Base-by-base conservation (phyloP, 805 yeast genomes). In the Saturnispora galanensis region DNA sequence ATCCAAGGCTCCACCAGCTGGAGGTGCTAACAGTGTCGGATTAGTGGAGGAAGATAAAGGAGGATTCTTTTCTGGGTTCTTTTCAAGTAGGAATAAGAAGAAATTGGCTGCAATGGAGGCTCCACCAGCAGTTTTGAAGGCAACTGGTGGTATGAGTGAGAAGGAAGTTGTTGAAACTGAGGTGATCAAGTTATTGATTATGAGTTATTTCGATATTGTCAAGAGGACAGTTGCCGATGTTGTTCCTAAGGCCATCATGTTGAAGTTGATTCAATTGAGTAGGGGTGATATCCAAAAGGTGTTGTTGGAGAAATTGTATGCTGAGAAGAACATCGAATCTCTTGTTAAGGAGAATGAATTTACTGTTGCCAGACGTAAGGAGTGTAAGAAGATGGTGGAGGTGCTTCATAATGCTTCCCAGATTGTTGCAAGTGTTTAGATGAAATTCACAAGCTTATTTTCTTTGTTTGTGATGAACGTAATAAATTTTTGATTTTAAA, bases 121-220 rank as follows among this genome's bases (percentile, higher is more conserved):
- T 3, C 98, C 98, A 41, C 98, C 98, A 35, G 79, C 95, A 31
- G 89, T 88, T 5, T 76, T 90, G 58, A 83, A 89, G 63, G 97
- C 97, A 8, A 79, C 90, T 16, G 96, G 97, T 41, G 74, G 79
- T 35, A 74, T 93, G 84, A 80, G 95, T 13, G 98, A 93, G 63
- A 81, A 97, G 54, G 98, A 93, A 68, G 79, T 90, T 18, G 82
- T 85, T 77, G 98, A 93, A 65, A 90, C 97, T 2, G 98, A 93
- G 60, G 97, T 93, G 33, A 93, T 93, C 60, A 93, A 93, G 69
- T 73, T 93, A 48, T 74, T 93, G 60, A 90, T 93, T 52, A 76
- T 81, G 42, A 86, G 96, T 26, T 93, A 93, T 66, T 93, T 83
- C 69, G 78, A 78, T 58, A 93, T 93, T 61, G 96, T 93, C 40